Evolutionary conservation across 2,329 filamentous ascomycete species (phyloP), one percentile per base, ranked within the genome.

Genomic region (Graphium sp.): DNA sequence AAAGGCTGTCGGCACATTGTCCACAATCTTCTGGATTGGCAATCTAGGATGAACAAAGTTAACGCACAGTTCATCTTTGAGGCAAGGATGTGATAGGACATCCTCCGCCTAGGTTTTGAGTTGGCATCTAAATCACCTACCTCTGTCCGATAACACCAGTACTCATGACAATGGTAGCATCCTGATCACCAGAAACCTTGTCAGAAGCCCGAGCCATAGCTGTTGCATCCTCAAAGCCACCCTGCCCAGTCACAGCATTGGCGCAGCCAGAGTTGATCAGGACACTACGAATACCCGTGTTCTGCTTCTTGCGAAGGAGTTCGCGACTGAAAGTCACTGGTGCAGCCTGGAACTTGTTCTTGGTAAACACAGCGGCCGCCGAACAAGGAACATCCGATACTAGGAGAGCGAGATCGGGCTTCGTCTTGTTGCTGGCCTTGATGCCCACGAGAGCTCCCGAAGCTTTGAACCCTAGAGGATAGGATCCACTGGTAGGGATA

Each of bases 281-380:
- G 16, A 98, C 74, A 30, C 79, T 79, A 35, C 76, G 67, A 32
- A 95, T 66, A 2, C 78, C 81, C 9, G 65, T 50, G 33, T 82
- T 79, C 26, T 62, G 58, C 39, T 71, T 69, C 38, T 60, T 61
- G 47, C 72, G 62, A 20, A 93, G 56, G 34, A 85, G 69, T 32
- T 76, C 63, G 37, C 74, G 66, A 50, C 79, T 87, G 35, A 92
- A 79, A 18, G 81, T 83, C 24, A 98, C 87, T 5, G 89, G 89
- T 8, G 89, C 89, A 12, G 89, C 89, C 54, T 94, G 85, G 57
- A 98, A 98, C 52, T 87, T 85, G 60, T 98, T 98, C 53, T 84
- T 91, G 31, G 89, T 98, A 58, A 95, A 94, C 25, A 95, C 85
- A 6, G 84, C 89, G 1, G 85, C 83, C 7, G 78, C 85, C 6